Percentiles rank a stretch among this genome's conserved stretches.
These are phyloP conservation scores for Rachicladosporium sp. DNA, from an alignment of 2,329 filamentous ascomycete genomes.

Conservation along the genomic window DNA sequence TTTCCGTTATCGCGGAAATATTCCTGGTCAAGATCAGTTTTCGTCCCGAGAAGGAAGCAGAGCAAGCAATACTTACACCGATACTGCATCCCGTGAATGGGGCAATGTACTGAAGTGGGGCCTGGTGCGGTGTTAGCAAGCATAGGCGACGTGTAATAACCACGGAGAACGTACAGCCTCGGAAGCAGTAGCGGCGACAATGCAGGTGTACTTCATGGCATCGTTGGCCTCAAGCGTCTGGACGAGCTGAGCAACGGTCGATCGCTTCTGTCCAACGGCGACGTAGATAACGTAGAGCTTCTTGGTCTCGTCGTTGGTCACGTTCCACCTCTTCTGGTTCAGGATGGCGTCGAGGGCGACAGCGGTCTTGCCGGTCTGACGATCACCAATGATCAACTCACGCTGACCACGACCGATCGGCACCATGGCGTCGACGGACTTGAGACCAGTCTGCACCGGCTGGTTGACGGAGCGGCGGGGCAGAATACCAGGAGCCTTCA, in stretches of 20 bases:
- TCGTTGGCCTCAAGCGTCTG: conserved; percentile 99
- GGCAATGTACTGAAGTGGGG: conserved; percentile 79
- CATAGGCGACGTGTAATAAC: background rate
- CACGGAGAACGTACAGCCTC: conserved; percentile 54
- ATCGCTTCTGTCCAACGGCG: conserved; percentile 97
- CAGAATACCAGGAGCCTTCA: conserved; percentile 98
- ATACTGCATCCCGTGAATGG: conserved; percentile 69
- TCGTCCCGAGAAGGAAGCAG: too few species aligned
- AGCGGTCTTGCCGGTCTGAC: conserved; percentile 99
- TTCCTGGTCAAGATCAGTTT: background rate
- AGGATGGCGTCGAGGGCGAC: conserved; percentile 96
- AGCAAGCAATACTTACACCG: conserved; percentile 20
- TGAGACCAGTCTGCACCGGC: conserved; percentile 98
- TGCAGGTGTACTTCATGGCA: conserved; percentile 92
- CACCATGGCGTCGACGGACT: conserved; percentile 99
- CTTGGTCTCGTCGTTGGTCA: conserved; percentile 72
- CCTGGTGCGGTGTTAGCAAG: background rate
- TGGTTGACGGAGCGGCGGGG: conserved; percentile 95
- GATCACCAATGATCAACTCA: conserved; percentile 99
- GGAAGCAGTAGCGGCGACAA: conserved; percentile 92
- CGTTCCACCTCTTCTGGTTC: conserved; percentile 99
- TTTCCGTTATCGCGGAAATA: conserved; percentile 73
- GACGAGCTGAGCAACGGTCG: conserved; percentile 97
- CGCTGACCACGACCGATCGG: conserved; percentile 99
- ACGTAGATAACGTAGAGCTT: conserved; percentile 99